These are phyloP conservation scores for Priceomyces melissophilus DNA, from an alignment of 805 yeast species.

Conservation along the genomic window DNA sequence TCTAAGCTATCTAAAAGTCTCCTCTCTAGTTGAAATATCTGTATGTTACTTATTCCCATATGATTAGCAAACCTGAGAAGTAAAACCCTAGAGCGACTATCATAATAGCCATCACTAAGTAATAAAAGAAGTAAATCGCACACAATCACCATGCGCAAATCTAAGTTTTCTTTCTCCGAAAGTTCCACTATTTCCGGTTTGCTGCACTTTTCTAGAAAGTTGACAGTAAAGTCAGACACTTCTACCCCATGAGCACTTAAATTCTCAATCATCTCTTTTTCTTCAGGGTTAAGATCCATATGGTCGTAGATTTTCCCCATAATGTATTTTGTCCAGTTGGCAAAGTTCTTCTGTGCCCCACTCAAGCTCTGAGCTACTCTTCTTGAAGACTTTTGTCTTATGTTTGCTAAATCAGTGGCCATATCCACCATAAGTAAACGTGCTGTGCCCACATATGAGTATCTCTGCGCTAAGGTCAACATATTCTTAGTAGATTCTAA, in stretches of 20 bases:
- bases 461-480: constrained; percentile 78
- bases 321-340: constrained; percentile 77
- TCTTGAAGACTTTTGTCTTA: constrained; percentile 46
- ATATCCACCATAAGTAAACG: constrained; percentile 72
- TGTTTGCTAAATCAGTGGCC: constrained; percentile 72
- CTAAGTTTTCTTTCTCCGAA: constrained; percentile 28
- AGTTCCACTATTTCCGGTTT: neutral
- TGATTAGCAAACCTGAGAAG: constrained; percentile 62
- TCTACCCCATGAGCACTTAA: constrained; percentile 81
- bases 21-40: constrained; percentile 84
- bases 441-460: constrained; percentile 87
- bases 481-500: constrained; percentile 75
- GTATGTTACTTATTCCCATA: constrained; percentile 58
- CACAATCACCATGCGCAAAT: constrained; percentile 87
- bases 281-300: constrained; percentile 72
- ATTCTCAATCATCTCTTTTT: constrained; percentile 81
- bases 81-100: constrained; percentile 82
- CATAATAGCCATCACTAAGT: constrained; percentile 81
- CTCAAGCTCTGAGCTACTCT: constrained; percentile 60
- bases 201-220: constrained; percentile 38
- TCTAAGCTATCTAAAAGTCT: constrained; percentile 88
- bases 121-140: constrained; percentile 85
- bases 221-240: constrained; percentile 63
- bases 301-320: constrained; percentile 75
- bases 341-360: constrained; percentile 70